phyloP scores from a whole-genome alignment of 2,329 filamentous ascomycete species.

The Sporothrix pallida region DNA sequence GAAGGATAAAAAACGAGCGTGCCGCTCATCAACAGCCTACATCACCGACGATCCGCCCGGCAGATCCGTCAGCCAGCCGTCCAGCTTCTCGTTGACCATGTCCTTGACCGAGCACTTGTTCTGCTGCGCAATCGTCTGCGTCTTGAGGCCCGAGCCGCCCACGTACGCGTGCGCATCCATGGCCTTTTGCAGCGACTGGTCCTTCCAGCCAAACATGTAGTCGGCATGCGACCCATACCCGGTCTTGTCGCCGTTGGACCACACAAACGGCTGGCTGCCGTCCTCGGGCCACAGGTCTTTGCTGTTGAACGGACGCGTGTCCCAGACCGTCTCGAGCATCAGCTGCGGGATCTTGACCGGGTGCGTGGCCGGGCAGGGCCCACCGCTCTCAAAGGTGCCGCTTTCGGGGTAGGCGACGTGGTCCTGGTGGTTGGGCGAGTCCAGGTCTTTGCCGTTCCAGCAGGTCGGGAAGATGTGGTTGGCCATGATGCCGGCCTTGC shows the following conservation, averaged over 20 bases:
- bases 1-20: too few relatives aligned
- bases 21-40: neutral
- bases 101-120: slow-evolving; percentile 43
- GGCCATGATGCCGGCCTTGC: slow-evolving; percentile 52
- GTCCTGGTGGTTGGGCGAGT: slow-evolving; percentile 50
- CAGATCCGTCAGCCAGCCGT: slow-evolving; percentile 45
- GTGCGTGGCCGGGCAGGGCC: slow-evolving; percentile 54
- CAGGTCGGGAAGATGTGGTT: slow-evolving; percentile 53
- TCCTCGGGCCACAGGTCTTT: slow-evolving; percentile 45
- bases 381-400: slow-evolving; percentile 53
- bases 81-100: slow-evolving; percentile 43
- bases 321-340: slow-evolving; percentile 55
- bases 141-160: slow-evolving; percentile 39
- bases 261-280: slow-evolving; percentile 44
- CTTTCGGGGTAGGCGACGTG: slow-evolving; percentile 46
- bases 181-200: slow-evolving; percentile 43
- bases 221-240: slow-evolving; percentile 45
- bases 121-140: slow-evolving; percentile 45
- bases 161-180: slow-evolving; percentile 26
- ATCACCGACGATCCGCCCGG: slow-evolving; percentile 35
- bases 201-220: slow-evolving; percentile 47
- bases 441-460: slow-evolving; percentile 57
- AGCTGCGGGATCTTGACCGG: slow-evolving; percentile 45
- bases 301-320: slow-evolving; percentile 49
- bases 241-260: slow-evolving; percentile 41